These are phyloP conservation scores for Boletus albobrunnescens DNA, from an alignment of 1,284 basidiomycete genomes.

Conservation along the genomic window DNA sequence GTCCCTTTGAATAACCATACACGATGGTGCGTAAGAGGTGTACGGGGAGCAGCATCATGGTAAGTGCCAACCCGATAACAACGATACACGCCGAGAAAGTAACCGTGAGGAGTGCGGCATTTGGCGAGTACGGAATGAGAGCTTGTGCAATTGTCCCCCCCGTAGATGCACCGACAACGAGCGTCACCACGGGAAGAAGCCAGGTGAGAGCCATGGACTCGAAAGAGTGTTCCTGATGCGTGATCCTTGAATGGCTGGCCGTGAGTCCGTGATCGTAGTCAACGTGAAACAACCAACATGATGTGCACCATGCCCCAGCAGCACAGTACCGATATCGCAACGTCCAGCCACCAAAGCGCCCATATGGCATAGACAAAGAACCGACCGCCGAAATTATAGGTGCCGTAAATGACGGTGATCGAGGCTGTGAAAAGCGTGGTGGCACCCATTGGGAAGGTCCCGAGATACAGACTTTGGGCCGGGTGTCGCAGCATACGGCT, in stretches of 20 bases:
- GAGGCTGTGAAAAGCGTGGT: conserved; percentile 60
- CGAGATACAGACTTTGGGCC: conserved; percentile 62
- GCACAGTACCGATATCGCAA: conserved; percentile 53
- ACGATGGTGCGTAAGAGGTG: conserved; percentile 48
- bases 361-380: conserved; percentile 59
- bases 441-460: conserved; percentile 69
- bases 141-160: conserved; percentile 57
- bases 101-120: conserved; percentile 54
- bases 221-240: conserved; percentile 55
- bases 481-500: conserved; percentile 54
- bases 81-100: conserved; percentile 52
- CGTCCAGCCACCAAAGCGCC: conserved; percentile 73
- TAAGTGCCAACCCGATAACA: conserved; percentile 53
- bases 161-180: conserved; percentile 64
- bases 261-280: conserved; percentile 7
- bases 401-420: conserved; percentile 40
- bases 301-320: conserved; percentile 64
- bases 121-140: conserved; percentile 42
- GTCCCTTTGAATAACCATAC: conserved; percentile 44
- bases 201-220: conserved; percentile 56
- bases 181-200: conserved; percentile 71
- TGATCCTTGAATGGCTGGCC: conserved; percentile 43
- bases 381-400: conserved; percentile 49
- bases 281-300: conserved; percentile 44
- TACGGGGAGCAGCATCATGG: conserved; percentile 52